Evolutionary conservation across 208 protist genomes (phyloP), one percentile per base, ranked within the genome.

Genomic region (Crithidia thermophila): DNA sequence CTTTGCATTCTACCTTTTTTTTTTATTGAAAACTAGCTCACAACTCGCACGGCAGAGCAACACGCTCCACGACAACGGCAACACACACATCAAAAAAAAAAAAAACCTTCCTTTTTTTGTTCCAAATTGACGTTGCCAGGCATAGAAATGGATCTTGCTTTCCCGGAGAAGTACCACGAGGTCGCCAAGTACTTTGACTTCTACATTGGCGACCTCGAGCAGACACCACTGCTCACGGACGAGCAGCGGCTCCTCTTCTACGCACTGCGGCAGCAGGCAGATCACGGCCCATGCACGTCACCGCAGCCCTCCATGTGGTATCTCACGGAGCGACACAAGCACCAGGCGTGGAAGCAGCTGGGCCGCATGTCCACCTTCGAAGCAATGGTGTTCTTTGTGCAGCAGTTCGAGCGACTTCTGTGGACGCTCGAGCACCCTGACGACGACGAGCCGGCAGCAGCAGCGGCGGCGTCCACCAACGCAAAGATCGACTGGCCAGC

Each of bases 321-420:
- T 37, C 37, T 77, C 40, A 81, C 30, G 25, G 86, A 89, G 68
- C 75, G 86, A 3, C 47, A 86, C 74, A 92, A 91, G 73, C 77
- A 93, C 69, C 46, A 78, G 23, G 90, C 90, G 63, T 95, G 90
- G 87, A 77, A 71, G 60, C 68, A 84, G 67, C 79, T 95, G 2
- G 71, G 70, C 13, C 55, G 53, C 74, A 91, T 91, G 77, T 79
- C 75, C 18, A 71, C 49, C 27, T 92, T 87, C 66, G 90, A 95
- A 64, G 85, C 86, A 20, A 95, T 95, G 90, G 90, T 95, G n/a
- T 75, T 82, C 64, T 95, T 90, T 77, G 90, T 95, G 50, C 73
- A 77, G 28, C 69, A 72, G 28, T 67, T 78, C 14, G 63, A 91
- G 39, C 73, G 78, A 21, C 43, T 52, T 3, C 60, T 87, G 3